Percentiles rank a stretch among this genome's conserved stretches.
phyloP scores from a whole-genome alignment of 805 yeast genomes.

The Candida orba region DNA sequence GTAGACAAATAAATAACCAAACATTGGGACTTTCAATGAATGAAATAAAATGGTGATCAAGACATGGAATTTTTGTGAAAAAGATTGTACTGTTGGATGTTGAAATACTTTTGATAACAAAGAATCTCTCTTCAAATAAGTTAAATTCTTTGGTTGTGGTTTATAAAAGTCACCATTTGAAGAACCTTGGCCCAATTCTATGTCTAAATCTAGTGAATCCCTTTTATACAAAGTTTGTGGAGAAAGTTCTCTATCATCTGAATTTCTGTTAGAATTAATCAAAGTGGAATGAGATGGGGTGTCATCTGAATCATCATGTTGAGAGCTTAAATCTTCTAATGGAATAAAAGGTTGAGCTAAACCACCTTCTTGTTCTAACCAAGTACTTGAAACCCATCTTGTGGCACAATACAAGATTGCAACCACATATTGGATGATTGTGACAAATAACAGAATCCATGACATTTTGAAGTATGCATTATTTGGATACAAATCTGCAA shows the following conservation, averaged over 20 bases:
- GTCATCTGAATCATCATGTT: conserved; percentile 9
- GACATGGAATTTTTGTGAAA: conserved; percentile 19
- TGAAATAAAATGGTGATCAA: conserved; percentile 34
- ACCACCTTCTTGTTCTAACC: conserved; percentile 13
- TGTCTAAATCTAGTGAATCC: conserved; percentile 20
- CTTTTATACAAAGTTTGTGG: conserved; percentile 16
- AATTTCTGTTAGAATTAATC: conserved; percentile 11
- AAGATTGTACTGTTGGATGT: conserved; percentile 17
- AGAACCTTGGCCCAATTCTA: conserved; percentile 4
- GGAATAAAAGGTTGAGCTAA: conserved; percentile 22
- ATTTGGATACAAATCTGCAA: conserved; percentile 65
- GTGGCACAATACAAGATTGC: conserved; percentile 45
- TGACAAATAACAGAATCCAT: conserved; percentile 46
- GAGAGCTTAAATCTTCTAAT: conserved; percentile 23
- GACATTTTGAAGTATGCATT: conserved; percentile 69
- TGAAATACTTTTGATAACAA: conserved; percentile 31
- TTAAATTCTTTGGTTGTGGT: not conserved
- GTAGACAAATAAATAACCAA: conserved; percentile 52
- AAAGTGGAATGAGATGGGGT: conserved; percentile 21
- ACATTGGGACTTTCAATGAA: conserved; percentile 55
- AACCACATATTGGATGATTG: conserved; percentile 45
- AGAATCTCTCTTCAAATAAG: conserved; percentile 25
- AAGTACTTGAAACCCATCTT: conserved; percentile 31
- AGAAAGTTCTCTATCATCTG: conserved; percentile 10
- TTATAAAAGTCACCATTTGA: not conserved